Evolutionary conservation across 495 filamentous ascomycete genomes (phyloP).

Genomic region (Barbatosphaeria neglecta): DNA sequence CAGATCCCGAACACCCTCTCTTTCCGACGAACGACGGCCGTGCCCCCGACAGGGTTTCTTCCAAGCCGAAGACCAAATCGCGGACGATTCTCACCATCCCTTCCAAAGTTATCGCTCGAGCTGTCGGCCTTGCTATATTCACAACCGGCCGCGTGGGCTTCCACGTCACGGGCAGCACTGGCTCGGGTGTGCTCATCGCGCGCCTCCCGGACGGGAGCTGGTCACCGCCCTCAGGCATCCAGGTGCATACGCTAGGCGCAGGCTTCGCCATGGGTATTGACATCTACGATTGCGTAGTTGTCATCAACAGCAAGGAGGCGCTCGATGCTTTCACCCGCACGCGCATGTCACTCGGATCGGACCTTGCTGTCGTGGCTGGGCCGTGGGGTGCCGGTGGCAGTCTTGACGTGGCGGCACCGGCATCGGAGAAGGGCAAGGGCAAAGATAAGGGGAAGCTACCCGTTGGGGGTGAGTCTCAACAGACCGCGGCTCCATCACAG

Average conservation of each 20-base stretch:
- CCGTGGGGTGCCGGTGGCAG: constrained; percentile 61
- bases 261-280: constrained; percentile 72
- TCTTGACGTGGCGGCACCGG: constrained; percentile 43
- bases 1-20: constrained; percentile 1
- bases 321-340: constrained; percentile 61
- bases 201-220: constrained; percentile 60
- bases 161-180: constrained; percentile 67
- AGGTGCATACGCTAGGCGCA: constrained; percentile 62
- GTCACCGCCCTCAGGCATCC: constrained; percentile 66
- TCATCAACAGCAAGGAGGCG: constrained; percentile 66
- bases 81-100: constrained; percentile 57
- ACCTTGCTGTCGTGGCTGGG: constrained; percentile 62
- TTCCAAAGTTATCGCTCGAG: constrained; percentile 55
- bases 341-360: constrained; percentile 62
- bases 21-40: background rate
- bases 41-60: constrained; percentile 3
- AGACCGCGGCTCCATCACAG: background rate
- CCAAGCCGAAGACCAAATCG: constrained; percentile 3
- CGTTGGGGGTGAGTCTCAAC: background rate
- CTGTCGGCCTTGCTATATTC: constrained; percentile 72
- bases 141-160: constrained; percentile 73
- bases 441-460: constrained; percentile 2
- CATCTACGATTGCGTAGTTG: constrained; percentile 75
- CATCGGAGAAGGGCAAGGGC: constrained; percentile 3
- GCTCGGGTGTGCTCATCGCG: constrained; percentile 59